These are phyloP conservation scores for Irpex rosettiformis DNA, from an alignment of 1,284 basidiomycete genomes.

Conservation along the genomic window DNA sequence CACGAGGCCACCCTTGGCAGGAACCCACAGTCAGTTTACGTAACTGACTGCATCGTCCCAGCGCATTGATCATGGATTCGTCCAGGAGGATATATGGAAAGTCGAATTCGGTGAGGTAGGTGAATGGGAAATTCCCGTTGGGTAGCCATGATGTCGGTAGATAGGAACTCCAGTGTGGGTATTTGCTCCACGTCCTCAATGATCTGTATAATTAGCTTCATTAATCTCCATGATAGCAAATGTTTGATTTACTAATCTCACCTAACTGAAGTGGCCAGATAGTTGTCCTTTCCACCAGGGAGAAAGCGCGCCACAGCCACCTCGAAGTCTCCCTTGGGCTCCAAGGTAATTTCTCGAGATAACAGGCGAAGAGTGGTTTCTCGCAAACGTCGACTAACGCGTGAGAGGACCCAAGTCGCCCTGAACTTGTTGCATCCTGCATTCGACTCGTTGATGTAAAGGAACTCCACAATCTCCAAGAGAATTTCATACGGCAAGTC, in stretches of 20 bases:
- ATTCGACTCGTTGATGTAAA: background rate
- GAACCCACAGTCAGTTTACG: background rate
- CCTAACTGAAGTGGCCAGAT: background rate
- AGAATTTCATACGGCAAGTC: background rate
- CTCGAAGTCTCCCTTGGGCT: background rate
- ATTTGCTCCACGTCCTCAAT: background rate
- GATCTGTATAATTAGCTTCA: background rate
- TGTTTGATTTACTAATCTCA: background rate
- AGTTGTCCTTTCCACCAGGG: background rate
- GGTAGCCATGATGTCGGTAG: background rate
- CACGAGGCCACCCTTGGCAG: background rate
- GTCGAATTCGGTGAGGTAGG: background rate
- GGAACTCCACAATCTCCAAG: background rate
- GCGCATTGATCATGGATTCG: background rate
- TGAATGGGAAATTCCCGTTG: background rate
- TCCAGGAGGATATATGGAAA: background rate
- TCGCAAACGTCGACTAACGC: constrained; percentile 1
- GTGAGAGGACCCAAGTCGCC: background rate
- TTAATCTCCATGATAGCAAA: background rate
- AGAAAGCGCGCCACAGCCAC: background rate
- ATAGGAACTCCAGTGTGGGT: background rate
- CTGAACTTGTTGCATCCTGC: background rate
- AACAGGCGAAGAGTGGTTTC: background rate
- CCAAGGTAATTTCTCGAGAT: background rate
- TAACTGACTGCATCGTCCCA: background rate